Evolutionary conservation across 306 rosid species (phyloP).

Genomic region (Prunus mume): DNA sequence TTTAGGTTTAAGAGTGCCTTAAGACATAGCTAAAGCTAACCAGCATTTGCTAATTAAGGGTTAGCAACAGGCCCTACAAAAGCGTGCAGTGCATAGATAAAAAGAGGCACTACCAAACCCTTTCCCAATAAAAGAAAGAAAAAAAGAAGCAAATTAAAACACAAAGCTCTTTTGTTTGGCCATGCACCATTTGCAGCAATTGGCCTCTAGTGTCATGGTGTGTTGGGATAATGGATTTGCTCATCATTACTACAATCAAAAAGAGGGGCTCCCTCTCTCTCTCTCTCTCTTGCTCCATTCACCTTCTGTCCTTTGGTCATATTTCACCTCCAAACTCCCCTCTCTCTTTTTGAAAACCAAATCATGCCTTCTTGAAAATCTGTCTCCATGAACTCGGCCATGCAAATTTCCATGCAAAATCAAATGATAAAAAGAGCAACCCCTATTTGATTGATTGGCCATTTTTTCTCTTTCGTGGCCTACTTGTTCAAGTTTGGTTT

Average conservation of each 20-base stretch:
- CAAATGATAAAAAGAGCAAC: constrained; percentile 6
- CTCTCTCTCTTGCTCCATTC: constrained; percentile 26
- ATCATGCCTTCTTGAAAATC: constrained; percentile 68
- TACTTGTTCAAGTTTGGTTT: background rate
- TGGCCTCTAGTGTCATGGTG: constrained; percentile 34
- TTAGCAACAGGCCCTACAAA: background rate
- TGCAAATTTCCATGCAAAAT: constrained; percentile 64
- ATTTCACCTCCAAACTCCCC: constrained; percentile 39
- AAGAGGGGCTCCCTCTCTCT: constrained; percentile 34
- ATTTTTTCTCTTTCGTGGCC: background rate
- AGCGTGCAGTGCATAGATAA: constrained; percentile 7
- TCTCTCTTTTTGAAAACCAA: constrained; percentile 36
- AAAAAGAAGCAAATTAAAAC: constrained; percentile 14
- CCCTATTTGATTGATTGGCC: constrained; percentile 7
- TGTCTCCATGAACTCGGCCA: constrained; percentile 71
- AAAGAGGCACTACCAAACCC: constrained; percentile 15
- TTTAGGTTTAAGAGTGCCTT: background rate
- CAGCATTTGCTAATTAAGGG: constrained; percentile 8
- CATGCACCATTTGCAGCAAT: constrained; percentile 33
- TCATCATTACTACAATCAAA: constrained; percentile 60
- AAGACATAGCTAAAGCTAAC: background rate
- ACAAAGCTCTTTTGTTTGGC: constrained; percentile 34
- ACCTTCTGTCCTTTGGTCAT: constrained; percentile 27
- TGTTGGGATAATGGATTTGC: constrained; percentile 39
- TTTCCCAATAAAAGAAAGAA: constrained; percentile 24